Evolutionary conservation across 2,329 filamentous ascomycete genomes (phyloP).

Genomic region (Claviceps arundinis): DNA sequence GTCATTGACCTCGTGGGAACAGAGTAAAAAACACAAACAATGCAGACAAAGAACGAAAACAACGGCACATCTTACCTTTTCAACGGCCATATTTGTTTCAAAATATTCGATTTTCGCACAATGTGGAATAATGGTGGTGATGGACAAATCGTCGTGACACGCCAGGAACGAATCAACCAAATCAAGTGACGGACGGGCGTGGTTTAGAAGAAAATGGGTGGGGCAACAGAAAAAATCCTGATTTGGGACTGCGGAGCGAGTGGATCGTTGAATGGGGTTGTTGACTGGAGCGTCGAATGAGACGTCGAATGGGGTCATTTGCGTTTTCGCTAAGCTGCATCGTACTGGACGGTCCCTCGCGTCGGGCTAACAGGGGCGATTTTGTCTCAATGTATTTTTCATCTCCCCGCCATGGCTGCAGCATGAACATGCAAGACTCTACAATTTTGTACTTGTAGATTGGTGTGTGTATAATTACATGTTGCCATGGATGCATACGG

Average conservation of each 20-base stretch:
- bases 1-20: not conserved
- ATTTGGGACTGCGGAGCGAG: not conserved
- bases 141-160: not conserved
- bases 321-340: not conserved
- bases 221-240: slow-evolving; percentile 1
- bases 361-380: not conserved
- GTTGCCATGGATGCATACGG: not conserved
- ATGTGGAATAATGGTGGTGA: not conserved
- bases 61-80: slow-evolving; percentile 7
- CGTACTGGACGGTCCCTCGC: not conserved
- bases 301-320: not conserved
- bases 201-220: not conserved
- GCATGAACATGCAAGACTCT: not conserved
- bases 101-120: not conserved
- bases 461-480: not conserved
- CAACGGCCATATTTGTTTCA: slow-evolving; percentile 9
- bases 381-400: not conserved
- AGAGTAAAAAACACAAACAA: not conserved
- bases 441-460: not conserved
- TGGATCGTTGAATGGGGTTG: not conserved
- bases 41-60: not conserved
- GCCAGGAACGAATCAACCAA: slow-evolving; percentile 1
- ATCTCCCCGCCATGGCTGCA: not conserved
- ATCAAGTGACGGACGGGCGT: not conserved
- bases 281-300: not conserved